phyloP scores from a whole-genome alignment of 352 stramenopile species.

The Globisporangium cystogenes region DNA sequence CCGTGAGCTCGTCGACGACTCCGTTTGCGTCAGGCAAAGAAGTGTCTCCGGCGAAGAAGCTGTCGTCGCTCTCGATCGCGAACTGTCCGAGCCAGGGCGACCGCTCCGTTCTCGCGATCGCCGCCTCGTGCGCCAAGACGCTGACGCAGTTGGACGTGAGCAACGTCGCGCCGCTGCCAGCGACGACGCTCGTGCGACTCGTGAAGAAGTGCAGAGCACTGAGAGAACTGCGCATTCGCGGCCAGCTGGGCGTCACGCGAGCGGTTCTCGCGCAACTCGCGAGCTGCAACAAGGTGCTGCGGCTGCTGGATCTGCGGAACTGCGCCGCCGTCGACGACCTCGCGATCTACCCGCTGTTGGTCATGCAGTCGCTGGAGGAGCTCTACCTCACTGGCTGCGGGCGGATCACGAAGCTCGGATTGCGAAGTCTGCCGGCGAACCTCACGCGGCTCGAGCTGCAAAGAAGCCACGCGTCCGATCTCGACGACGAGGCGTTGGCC shows the following conservation, averaged over 20 bases:
- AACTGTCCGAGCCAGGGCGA: constrained; percentile 26
- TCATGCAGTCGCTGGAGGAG: constrained; percentile 50
- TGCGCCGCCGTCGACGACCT: constrained; percentile 53
- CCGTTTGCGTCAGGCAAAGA: neutral
- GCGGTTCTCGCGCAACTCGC: constrained; percentile 41
- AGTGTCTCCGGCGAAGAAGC: constrained; percentile 11
- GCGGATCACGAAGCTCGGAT: constrained; percentile 24
- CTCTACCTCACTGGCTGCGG: constrained; percentile 36
- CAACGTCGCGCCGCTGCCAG: constrained; percentile 16
- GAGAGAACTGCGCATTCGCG: constrained; percentile 23
- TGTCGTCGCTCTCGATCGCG: constrained; percentile 21
- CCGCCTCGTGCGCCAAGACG: constrained; percentile 20
- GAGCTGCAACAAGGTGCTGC: constrained; percentile 45
- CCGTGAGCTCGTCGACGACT: constrained; percentile 2
- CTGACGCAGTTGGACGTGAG: constrained; percentile 33
- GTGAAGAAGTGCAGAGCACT: constrained; percentile 27
- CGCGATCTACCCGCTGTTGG: constrained; percentile 47
- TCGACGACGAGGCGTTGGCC: constrained; percentile 30
- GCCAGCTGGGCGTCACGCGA: constrained; percentile 36
- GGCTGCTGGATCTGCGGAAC: constrained; percentile 47
- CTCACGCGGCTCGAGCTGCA: constrained; percentile 34
- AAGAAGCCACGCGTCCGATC: neutral
- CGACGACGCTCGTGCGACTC: constrained; percentile 26
- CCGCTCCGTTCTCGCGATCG: constrained; percentile 24
- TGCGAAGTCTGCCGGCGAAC: constrained; percentile 37